Conservation (phyloP, 129 eudicot genomes). For the Erigeron canadensis region DNA sequence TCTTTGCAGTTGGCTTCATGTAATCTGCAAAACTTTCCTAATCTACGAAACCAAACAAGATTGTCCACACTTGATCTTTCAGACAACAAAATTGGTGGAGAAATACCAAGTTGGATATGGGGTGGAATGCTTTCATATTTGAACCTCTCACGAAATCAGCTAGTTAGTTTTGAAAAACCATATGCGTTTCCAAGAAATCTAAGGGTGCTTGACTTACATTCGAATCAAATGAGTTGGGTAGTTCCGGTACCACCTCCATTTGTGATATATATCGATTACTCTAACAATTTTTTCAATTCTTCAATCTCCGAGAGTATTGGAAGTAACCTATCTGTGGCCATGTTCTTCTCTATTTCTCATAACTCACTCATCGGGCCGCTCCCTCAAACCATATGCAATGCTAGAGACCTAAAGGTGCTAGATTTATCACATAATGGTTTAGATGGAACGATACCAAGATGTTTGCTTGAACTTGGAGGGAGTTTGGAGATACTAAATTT, state of each 20-base stretch:
- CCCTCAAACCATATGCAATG: constrained; percentile 48
- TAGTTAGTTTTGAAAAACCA: constrained; percentile 41
- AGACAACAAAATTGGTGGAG: constrained; percentile 49
- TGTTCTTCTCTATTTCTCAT: constrained; percentile 53
- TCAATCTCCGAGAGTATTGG: constrained; percentile 38
- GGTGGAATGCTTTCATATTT: constrained; percentile 22
- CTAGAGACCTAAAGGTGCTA: constrained; percentile 1
- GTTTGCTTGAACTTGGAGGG: background rate
- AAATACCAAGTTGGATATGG: constrained; percentile 71
- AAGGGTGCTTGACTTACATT: constrained; percentile 52
- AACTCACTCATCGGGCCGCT: constrained; percentile 48
- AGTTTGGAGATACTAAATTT: constrained; percentile 1
- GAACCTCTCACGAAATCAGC: constrained; percentile 55
- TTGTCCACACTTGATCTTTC: constrained; percentile 57
- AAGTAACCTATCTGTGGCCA: background rate
- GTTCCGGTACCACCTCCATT: constrained; percentile 41
- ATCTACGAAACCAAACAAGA: constrained; percentile 43
- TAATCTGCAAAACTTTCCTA: constrained; percentile 47
- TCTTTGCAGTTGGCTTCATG: constrained; percentile 57
- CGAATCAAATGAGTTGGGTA: constrained; percentile 47
- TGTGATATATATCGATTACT: constrained; percentile 48
- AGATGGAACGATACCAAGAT: background rate
- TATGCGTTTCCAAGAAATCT: constrained; percentile 7
- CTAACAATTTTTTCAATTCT: constrained; percentile 45
- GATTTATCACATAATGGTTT: background rate